Conservation (phyloP, 345 rosid genomes). For the Euclidium syriacum region DNA sequence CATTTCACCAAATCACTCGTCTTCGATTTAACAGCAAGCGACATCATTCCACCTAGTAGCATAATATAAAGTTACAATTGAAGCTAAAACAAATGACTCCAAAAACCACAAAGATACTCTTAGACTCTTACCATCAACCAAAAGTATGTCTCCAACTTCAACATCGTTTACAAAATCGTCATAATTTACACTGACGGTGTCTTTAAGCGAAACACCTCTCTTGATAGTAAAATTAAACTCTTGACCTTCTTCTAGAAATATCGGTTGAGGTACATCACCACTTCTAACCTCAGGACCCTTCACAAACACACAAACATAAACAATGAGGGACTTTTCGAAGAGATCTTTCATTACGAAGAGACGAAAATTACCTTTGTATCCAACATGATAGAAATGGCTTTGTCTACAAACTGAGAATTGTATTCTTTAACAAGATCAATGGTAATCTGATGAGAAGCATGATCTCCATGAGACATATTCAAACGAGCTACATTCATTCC, state of each 20-base stretch:
- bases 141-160: constrained; percentile 75
- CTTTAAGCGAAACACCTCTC: constrained; percentile 69
- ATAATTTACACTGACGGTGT: constrained; percentile 90
- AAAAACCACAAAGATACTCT: neutral
- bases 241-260: constrained; percentile 68
- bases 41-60: constrained; percentile 99
- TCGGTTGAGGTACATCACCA: constrained; percentile 90
- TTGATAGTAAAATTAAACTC: constrained; percentile 83
- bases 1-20: constrained; percentile 67
- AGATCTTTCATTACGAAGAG: neutral
- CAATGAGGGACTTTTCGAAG: neutral
- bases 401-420: constrained; percentile 76
- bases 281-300: constrained; percentile 99
- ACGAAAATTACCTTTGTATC: constrained; percentile 75
- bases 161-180: constrained; percentile 89
- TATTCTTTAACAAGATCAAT: constrained; percentile 88
- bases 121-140: constrained; percentile 77
- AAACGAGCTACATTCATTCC: constrained; percentile 97
- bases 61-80: neutral
- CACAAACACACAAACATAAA: constrained; percentile 3
- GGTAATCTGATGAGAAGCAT: constrained; percentile 80
- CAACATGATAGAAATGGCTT: constrained; percentile 80
- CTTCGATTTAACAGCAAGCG: constrained; percentile 80
- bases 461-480: constrained; percentile 98
- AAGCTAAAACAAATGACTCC: neutral